A percentile compares a stretch with the other conserved stretches of the same genome.
These are phyloP conservation scores for Juglanconis juglandina DNA, from an alignment of 2,329 filamentous ascomycete genomes.

Conservation along the genomic window DNA sequence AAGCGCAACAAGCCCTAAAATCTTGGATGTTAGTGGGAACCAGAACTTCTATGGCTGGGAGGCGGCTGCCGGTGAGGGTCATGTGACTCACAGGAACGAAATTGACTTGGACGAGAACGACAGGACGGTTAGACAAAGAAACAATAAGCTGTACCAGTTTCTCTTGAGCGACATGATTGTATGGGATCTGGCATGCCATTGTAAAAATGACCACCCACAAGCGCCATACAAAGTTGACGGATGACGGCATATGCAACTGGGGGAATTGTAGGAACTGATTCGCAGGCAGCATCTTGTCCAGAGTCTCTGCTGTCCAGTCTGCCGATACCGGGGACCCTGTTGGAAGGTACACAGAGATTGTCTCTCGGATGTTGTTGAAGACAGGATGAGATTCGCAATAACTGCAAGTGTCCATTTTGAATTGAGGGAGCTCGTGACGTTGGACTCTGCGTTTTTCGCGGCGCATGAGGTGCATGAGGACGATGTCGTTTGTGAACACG, in stretches of 20 bases:
- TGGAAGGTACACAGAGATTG: not conserved
- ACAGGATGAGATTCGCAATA: not conserved
- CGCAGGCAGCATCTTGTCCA: not conserved
- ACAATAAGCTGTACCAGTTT: not conserved
- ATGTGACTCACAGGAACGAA: not conserved
- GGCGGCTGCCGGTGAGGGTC: too few relatives aligned
- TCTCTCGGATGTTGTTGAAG: not conserved
- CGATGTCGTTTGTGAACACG: not conserved
- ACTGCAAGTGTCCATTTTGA: not conserved
- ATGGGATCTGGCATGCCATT: not conserved
- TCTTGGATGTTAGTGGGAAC: not conserved
- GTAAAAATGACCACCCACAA: not conserved
- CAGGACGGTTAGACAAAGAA: not conserved
- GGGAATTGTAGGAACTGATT: not conserved
- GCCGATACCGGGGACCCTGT: not conserved
- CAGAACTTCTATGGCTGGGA: not conserved
- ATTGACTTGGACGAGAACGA: not conserved
- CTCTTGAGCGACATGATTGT: not conserved
- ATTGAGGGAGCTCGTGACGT: not conserved
- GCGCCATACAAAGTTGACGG: not conserved
- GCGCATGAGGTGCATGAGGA: not conserved
- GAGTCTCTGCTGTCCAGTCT: not conserved
- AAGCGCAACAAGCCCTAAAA: not conserved
- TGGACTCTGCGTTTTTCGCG: not conserved
- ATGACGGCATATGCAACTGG: not conserved